Evolutionary conservation across 495 filamentous ascomycete genomes (phyloP), one percentile per base, ranked within the genome.

Genomic region (Corynascus novoguineensis): DNA sequence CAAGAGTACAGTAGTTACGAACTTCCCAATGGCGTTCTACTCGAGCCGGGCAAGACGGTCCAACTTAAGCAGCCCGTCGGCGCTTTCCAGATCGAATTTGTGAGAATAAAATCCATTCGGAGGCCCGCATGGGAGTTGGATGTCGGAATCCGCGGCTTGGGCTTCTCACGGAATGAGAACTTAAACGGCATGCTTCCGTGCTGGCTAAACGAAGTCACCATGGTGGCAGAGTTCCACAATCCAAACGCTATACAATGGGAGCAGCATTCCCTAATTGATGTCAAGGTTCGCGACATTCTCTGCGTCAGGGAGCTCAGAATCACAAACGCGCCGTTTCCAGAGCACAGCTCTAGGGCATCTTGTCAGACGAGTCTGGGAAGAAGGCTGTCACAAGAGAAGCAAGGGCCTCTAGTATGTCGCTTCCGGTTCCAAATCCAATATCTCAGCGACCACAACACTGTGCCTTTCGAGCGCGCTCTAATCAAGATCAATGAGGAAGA

Each of bases 281-380:
- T 82, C 10, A 45, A 70, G 0, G 31, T 78, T 0, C 44, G 55
- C 0, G 57, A 72, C 0, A 61, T 83, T 1, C 44, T 71, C 1
- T 57, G 58, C 14, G 41, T 63, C 4, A 66, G 84, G 5, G 62
- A 72, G 0, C 64, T 85, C 9, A 63, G 76, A 5, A 50, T 80
- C 3, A 86, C 84, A 0, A 84, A 86, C 51, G 67, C 71, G 1
- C 53, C 69, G 0, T 85, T 79, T 11, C 75, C 74, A 0, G 56
- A 61, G 0, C 49, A 69, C 17, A 61, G 69, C 0, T 79, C 72
- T 40, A 29, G 24, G 1, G 10, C 58, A 45, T 0, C 0, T 0
- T n/a, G n/a, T n/a, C n/a, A 0, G 9, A 24, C 0, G 51, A 60
- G 0, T 61, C 22, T 0, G 10, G 0, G 3, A 5, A 45, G 10